phyloP scores from a whole-genome alignment of 1,284 basidiomycete genomes.

The Cutaneotrichosporon cavernicola region DNA sequence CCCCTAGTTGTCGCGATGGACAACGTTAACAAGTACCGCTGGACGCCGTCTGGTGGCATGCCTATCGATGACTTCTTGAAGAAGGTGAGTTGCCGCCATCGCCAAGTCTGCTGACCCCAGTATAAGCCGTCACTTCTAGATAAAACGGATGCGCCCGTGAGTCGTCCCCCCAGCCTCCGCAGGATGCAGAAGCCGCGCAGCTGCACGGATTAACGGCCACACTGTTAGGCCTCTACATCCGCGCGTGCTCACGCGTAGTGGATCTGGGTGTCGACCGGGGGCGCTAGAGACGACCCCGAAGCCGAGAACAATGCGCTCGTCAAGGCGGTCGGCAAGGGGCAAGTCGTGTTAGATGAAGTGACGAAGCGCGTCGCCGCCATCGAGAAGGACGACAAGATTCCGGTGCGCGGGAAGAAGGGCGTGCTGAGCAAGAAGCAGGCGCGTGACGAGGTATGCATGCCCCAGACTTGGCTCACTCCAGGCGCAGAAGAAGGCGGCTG shows the following conservation, averaged over 20 bases:
- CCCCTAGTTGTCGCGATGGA: neutral
- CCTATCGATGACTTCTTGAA: slow-evolving; percentile 33
- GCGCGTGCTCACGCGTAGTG: slow-evolving; percentile 22
- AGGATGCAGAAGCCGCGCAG: neutral
- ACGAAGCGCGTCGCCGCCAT: slow-evolving; percentile 26
- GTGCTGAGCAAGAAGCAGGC: slow-evolving; percentile 34
- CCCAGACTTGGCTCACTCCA: neutral
- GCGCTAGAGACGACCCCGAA: slow-evolving; percentile 24
- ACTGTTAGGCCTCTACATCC: too few species aligned
- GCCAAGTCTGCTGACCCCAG: slow-evolving; percentile 15
- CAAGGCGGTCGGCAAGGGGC: slow-evolving; percentile 21
- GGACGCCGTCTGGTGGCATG: slow-evolving; percentile 19
- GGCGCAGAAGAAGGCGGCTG: neutral
- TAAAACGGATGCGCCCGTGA: slow-evolving; percentile 25
- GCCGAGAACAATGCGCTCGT: slow-evolving; percentile 9
- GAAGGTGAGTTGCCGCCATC: slow-evolving; percentile 22
- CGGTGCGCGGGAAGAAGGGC: slow-evolving; percentile 38
- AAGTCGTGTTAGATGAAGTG: slow-evolving; percentile 26
- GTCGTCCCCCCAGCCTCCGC: neutral
- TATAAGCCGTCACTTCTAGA: slow-evolving; percentile 30
- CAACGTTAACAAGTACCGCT: slow-evolving; percentile 23
- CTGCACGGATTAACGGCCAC: too few species aligned
- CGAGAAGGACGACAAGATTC: slow-evolving; percentile 34
- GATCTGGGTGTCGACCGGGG: slow-evolving; percentile 29
- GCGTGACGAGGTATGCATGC: slow-evolving; percentile 30